Evolutionary conservation across 148 eudicot species (phyloP), one percentile per base, ranked within the genome.

Genomic region (Linanthus parryae): DNA sequence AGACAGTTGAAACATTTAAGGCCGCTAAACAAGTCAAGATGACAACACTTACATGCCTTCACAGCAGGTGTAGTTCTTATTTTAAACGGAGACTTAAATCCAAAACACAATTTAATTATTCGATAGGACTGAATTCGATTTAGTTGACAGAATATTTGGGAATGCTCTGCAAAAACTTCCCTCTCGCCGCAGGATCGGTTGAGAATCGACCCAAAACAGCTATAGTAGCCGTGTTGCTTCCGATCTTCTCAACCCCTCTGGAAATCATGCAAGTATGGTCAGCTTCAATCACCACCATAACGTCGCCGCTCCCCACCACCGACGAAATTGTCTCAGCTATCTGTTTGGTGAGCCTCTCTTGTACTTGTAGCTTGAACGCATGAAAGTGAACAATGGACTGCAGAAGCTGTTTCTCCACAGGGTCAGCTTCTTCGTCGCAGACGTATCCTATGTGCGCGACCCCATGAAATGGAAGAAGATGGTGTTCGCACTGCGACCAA

Each of bases 401-500:
- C 14, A 92, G 36, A 30, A 88, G 64, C 5, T 85, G 48, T 44
- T 61, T 84, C 10, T 60, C 68, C 17, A 73, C 51, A 0, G 79
- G 72, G 59, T 63, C 54, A 8, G 63, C 52, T 47, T 53, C 70
- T 55, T 61, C 81, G 16, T 35, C 42, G 36, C 51, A 43, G 26
- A 72, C 58, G 39, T 87, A 92, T 8, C 96, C 99, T 35, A 88
- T 64, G 33, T 92, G 99, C 38, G 84, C 96, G 2, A 88, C 85
- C 21, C 99, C 99, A 21, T 92, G 72, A 55, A 92, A 92, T 2
- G 99, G 99, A 12, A 92, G 96, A 57, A 92, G 69, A 52, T 92
- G 99, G 54, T 92, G 99, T 62, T 92, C 96, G 53, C 99, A 92
- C 4, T 82, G 95, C 10, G 99, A 92, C 81, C 91, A 88, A 42